These are phyloP conservation scores for Xylaria acuta DNA, from an alignment of 495 filamentous ascomycete genomes.

Conservation along the genomic window DNA sequence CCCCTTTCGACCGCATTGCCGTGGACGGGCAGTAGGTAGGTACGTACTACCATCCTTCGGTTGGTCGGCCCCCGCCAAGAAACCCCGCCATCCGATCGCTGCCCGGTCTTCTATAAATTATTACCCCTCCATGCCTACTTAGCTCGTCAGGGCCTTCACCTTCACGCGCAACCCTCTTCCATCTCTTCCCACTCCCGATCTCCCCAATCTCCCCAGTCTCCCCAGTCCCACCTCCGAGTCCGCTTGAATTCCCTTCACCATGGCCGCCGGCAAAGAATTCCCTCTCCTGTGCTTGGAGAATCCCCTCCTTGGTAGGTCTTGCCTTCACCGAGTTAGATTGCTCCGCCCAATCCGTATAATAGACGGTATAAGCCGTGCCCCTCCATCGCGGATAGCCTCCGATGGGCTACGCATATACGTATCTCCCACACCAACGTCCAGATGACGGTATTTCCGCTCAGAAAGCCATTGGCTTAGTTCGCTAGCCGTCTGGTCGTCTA, in stretches of 20 bases:
- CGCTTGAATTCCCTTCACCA: slow-evolving; percentile 47
- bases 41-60: background rate
- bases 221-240: background rate
- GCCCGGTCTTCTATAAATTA: slow-evolving; percentile 10
- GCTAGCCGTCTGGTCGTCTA: background rate
- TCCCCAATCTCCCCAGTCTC: too few relatives aligned
- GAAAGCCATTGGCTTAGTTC: background rate
- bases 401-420: background rate
- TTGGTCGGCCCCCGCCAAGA: background rate
- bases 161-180: background rate
- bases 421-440: too few relatives aligned
- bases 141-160: background rate
- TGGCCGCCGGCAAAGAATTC: slow-evolving; percentile 77
- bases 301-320: slow-evolving; percentile 81
- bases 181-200: background rate
- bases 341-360: slow-evolving; percentile 20
- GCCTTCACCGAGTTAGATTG: slow-evolving; percentile 8
- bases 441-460: background rate
- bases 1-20: background rate
- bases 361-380: slow-evolving; percentile 18
- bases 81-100: slow-evolving; percentile 3
- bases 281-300: slow-evolving; percentile 92
- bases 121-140: slow-evolving; percentile 22
- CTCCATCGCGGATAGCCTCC: background rate
- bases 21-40: background rate